phyloP scores from a whole-genome alignment of 805 yeast genomes.

The Pichia deserticola region DNA sequence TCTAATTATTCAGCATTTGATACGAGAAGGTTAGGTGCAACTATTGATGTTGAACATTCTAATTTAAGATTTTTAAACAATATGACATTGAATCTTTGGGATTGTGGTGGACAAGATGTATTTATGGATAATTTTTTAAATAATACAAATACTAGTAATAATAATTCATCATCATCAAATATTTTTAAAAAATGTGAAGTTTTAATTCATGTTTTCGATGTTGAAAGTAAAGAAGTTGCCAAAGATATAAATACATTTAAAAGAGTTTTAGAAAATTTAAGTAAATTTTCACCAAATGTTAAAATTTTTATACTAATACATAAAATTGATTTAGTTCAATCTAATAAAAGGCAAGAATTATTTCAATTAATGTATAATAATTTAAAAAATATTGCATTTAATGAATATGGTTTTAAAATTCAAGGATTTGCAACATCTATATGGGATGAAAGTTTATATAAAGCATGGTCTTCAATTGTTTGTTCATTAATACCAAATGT shows the following conservation, averaged over 20 bases:
- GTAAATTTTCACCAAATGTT: constrained; percentile 81
- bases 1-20: constrained; percentile 95
- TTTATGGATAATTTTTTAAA: constrained; percentile 82
- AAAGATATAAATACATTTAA: constrained; percentile 91
- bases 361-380: constrained; percentile 80
- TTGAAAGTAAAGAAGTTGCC: constrained; percentile 82
- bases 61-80: constrained; percentile 88
- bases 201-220: constrained; percentile 91
- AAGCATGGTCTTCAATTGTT: constrained; percentile 95
- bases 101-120: constrained; percentile 96
- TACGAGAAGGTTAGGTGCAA: constrained; percentile 91
- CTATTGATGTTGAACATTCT: constrained; percentile 97
- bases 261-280: constrained; percentile 72
- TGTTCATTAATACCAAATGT: constrained; percentile 93
- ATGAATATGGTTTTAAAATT: constrained; percentile 55
- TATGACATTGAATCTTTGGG: constrained; percentile 95
- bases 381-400: constrained; percentile 58
- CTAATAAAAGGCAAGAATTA: constrained; percentile 76
- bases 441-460: constrained; percentile 94
- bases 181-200: constrained; percentile 95
- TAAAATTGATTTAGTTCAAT: constrained; percentile 92
- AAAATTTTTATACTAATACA: constrained; percentile 87
- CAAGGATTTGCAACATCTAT: constrained; percentile 92
- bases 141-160: constrained; percentile 23
- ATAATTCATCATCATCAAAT: constrained; percentile 48